Evolutionary conservation across 2,329 filamentous ascomycete genomes (phyloP), one percentile per base, ranked within the genome.

Genomic region (Lasiodiplodia gonubiensis): DNA sequence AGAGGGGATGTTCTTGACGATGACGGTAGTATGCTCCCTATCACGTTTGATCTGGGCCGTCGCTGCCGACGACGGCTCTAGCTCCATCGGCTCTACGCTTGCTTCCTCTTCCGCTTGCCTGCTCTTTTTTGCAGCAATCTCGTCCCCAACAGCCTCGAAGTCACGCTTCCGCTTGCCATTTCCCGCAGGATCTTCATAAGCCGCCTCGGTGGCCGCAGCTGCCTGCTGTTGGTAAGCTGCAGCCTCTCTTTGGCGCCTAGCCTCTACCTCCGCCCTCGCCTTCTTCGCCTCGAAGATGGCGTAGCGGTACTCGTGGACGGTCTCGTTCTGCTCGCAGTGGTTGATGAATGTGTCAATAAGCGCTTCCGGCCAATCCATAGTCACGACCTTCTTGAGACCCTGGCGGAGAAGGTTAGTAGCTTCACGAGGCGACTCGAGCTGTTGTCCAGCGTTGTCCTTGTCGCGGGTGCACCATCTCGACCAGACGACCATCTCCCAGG

Each of bases 311-410:
- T 89, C 89, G 30, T 91, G 85, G 0, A 92, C 89, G 66, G 89
- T 88, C 78, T 97, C 94, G 73, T 97, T 94, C 74, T 97, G 92
- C 77, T 97, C 93, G 76, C 94, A 97, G 76, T 94, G 92, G 68
- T 89, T 87, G 54, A 90, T 79, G 72, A 92, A 94, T 54, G 93
- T 84, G 66, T 92, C 89, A 71, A 94, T 82, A 37, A 94, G 82
- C 72, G 88, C 89, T 74, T 94, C 92, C 0, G 92, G 92, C 86
- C 89, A 92, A 75, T 95, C 91, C 21, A 95, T 79, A 2, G 85
- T 86, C 54, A 84, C 83, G 25, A 86, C 78, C 68, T 85, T 80
- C 68, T 83, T 81, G 70, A 90, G 85, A 10, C 92, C 94, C 67
- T 91, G 87, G 70, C 89, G 86, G 60, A 98, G 82, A 25, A 97